Conservation (phyloP, 495 filamentous ascomycete species). For the Oidiodendron maius region DNA sequence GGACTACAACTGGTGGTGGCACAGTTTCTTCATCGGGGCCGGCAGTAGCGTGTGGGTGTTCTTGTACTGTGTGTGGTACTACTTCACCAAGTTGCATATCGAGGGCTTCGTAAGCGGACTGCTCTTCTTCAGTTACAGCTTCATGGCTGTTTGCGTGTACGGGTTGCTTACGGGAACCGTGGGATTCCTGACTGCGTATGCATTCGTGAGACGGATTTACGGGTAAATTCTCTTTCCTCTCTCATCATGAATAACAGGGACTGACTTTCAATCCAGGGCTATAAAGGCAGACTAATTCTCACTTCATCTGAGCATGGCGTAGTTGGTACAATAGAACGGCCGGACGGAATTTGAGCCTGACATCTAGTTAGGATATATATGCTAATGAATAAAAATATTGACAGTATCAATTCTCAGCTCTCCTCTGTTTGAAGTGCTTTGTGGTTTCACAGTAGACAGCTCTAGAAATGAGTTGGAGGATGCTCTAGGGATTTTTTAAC, state of each 20-base stretch:
- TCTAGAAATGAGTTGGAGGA: no score
- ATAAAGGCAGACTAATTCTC: constrained; percentile 14
- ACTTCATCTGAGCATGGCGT: not conserved
- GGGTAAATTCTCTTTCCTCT: constrained; percentile 44
- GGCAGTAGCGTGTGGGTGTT: constrained; percentile 83
- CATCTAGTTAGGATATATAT: not conserved
- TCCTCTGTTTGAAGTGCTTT: no score
- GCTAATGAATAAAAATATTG: no score
- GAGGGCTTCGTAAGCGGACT: constrained; percentile 73
- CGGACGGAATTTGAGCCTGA: not conserved
- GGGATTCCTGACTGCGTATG: constrained; percentile 82
- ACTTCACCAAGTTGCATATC: constrained; percentile 75
- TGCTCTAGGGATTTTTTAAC: no score
- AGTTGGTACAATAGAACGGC: not conserved
- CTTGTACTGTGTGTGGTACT: constrained; percentile 83
- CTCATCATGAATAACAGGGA: not conserved
- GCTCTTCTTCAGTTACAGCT: constrained; percentile 81
- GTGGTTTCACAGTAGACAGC: no score
- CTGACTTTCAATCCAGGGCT: constrained; percentile 1
- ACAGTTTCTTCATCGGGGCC: constrained; percentile 78
- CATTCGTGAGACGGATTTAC: constrained; percentile 86
- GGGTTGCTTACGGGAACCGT: constrained; percentile 81
- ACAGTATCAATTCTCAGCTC: no score
- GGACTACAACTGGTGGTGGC: constrained; percentile 98
- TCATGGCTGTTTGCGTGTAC: constrained; percentile 78